Conservation (phyloP, 371 early-diverging fungal species). For the Choanephora cucurbitarum region DNA sequence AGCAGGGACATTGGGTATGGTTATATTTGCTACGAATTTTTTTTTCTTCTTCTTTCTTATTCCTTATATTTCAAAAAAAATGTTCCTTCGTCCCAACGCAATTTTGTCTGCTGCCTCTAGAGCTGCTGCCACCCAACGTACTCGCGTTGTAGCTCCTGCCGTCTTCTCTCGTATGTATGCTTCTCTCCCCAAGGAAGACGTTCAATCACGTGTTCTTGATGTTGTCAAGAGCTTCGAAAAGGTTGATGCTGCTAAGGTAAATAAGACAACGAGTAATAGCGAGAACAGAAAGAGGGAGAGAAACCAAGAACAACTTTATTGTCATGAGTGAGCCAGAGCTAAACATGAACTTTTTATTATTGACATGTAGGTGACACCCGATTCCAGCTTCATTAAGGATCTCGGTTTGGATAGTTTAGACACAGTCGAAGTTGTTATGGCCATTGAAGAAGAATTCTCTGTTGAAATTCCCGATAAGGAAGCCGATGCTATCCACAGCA, state of each 20-base stretch:
- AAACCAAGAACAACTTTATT: no score
- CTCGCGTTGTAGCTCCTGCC: conserved; percentile 28
- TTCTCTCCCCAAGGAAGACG: conserved; percentile 50
- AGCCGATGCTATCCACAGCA: conserved; percentile 93
- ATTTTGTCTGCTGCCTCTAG: conserved; percentile 40
- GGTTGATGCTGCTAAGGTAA: conserved; percentile 88
- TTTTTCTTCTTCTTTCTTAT: not conserved
- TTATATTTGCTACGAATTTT: not conserved
- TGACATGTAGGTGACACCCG: conserved; percentile 69
- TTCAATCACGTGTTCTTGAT: conserved; percentile 85
- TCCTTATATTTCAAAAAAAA: conserved; percentile 1
- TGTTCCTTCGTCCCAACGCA: conserved; percentile 35
- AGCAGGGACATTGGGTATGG: not conserved
- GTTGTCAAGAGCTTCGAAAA: conserved; percentile 93
- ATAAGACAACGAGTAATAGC: conserved; percentile 4
- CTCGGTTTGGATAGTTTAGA: conserved; percentile 96
- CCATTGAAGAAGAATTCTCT: conserved; percentile 98
- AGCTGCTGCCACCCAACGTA: conserved; percentile 24
- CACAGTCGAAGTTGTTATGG: conserved; percentile 98
- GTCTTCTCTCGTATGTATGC: conserved; percentile 55
- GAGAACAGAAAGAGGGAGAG: no score
- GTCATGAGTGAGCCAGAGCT: not conserved
- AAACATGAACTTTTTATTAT: not conserved
- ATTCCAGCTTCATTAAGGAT: conserved; percentile 90
- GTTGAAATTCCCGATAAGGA: conserved; percentile 97